phyloP scores from a whole-genome alignment of 2,329 filamentous ascomycete species.

The Calonectria fujianensis region DNA sequence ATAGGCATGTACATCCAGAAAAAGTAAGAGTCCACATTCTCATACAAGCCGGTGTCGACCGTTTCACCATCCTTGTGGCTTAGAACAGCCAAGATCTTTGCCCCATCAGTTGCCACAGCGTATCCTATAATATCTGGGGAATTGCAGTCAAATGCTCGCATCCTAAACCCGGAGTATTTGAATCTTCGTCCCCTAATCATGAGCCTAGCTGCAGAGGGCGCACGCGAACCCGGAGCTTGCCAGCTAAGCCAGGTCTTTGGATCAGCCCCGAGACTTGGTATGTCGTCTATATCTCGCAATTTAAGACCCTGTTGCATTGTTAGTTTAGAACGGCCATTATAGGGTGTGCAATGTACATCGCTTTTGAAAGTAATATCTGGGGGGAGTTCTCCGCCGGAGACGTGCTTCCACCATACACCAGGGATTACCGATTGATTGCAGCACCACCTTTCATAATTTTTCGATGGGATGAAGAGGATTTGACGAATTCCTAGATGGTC shows the following conservation, averaged over 20 bases:
- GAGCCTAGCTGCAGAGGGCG: not conserved
- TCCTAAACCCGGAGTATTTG: not conserved
- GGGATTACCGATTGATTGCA: not conserved
- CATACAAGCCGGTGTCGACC: not conserved
- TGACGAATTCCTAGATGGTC: conserved; percentile 19
- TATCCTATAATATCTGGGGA: not conserved
- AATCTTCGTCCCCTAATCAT: no score
- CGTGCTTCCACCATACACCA: conserved; percentile 5
- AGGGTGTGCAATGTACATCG: not conserved
- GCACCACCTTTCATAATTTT: not conserved
- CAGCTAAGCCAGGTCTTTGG: not conserved
- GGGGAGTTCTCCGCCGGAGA: not conserved
- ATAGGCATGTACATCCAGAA: conserved; percentile 24
- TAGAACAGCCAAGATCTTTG: not conserved
- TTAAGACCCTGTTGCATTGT: not conserved
- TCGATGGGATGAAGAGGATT: not conserved
- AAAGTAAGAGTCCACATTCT: conserved; percentile 17
- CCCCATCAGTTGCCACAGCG: not conserved
- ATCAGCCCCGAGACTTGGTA: not conserved
- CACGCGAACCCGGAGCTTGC: not conserved
- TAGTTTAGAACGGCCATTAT: not conserved
- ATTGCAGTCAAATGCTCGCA: conserved; percentile 10
- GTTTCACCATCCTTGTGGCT: not conserved
- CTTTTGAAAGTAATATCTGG: not conserved
- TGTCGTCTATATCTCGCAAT: not conserved